These are phyloP conservation scores for Pestalotiopsis sp. DNA, from an alignment of 2,329 filamentous ascomycete species.

Conservation along the genomic window DNA sequence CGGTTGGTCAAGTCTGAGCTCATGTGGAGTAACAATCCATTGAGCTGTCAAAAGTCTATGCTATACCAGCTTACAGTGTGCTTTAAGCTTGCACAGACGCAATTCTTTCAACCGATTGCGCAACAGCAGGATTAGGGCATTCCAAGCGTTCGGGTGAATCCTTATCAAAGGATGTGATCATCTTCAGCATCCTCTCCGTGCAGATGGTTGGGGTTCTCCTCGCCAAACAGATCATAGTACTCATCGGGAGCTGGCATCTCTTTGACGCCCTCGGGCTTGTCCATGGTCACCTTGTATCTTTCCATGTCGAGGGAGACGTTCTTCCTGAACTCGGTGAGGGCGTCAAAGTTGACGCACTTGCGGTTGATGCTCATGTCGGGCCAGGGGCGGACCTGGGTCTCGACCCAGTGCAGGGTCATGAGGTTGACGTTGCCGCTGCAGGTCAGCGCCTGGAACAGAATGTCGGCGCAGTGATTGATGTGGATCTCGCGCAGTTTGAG, in stretches of 20 bases:
- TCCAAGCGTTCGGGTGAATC: neutral
- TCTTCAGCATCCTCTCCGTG: slow-evolving; percentile 15
- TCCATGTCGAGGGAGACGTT: slow-evolving; percentile 23
- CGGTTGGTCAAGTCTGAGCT: too few relatives aligned
- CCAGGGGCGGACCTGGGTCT: slow-evolving; percentile 29
- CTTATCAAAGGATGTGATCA: slow-evolving; percentile 17
- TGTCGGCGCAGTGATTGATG: slow-evolving; percentile 37
- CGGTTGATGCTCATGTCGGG: slow-evolving; percentile 37
- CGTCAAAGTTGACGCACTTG: slow-evolving; percentile 33
- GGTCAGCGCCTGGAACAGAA: slow-evolving; percentile 36
- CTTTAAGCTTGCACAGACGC: too few relatives aligned
- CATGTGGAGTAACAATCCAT: too few relatives aligned
- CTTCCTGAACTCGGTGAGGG: slow-evolving; percentile 20
- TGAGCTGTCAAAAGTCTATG: too few relatives aligned
- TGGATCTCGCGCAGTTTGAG: slow-evolving; percentile 26
- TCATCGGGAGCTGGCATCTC: slow-evolving; percentile 15
- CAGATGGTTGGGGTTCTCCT: slow-evolving; percentile 18
- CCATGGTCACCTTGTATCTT: slow-evolving; percentile 22
- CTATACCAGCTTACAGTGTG: too few relatives aligned
- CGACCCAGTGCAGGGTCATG: slow-evolving; percentile 37
- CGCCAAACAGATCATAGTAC: slow-evolving; percentile 14
- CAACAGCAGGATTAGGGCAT: neutral
- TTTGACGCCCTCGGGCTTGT: slow-evolving; percentile 18
- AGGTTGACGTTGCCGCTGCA: slow-evolving; percentile 36
- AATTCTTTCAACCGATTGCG: too few relatives aligned